These are phyloP conservation scores for Nicotiana noctiflora DNA, from an alignment of 257 asterid species.

Conservation along the genomic window DNA sequence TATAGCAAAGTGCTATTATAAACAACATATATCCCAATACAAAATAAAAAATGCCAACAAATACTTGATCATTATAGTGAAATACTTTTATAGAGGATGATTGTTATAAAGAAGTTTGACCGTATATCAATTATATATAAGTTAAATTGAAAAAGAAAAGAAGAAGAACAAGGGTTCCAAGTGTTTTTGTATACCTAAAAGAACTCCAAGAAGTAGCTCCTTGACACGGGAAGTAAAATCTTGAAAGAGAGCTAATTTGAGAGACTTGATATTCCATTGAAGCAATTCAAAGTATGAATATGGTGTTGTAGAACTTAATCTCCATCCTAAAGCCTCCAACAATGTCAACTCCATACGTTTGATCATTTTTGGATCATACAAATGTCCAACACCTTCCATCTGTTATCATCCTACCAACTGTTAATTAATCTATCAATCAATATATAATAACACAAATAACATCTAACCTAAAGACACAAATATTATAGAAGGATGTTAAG, in stretches of 20 bases:
- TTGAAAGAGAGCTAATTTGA: slow-evolving; percentile 17
- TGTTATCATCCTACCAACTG: not conserved
- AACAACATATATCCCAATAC: too few species aligned
- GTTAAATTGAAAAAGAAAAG: not conserved
- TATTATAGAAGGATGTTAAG: too few species aligned
- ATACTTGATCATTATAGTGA: too few species aligned
- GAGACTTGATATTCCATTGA: slow-evolving; percentile 7
- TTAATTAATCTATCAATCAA: not conserved
- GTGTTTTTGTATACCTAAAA: slow-evolving; percentile 37
- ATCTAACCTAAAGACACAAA: too few species aligned
- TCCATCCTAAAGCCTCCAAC: slow-evolving; percentile 50
- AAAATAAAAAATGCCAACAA: too few species aligned
- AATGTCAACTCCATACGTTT: slow-evolving; percentile 57
- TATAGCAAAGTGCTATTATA: too few species aligned
- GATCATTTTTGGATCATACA: slow-evolving; percentile 28
- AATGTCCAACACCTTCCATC: slow-evolving; percentile 39
- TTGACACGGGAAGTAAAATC: slow-evolving; percentile 24
- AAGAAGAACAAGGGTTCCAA: not conserved
- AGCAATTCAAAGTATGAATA: slow-evolving; percentile 44
- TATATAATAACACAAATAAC: not conserved
- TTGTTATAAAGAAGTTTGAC: too few species aligned
- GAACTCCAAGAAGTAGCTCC: slow-evolving; percentile 32
- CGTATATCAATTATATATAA: too few species aligned
- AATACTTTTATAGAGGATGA: too few species aligned
- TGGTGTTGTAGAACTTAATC: slow-evolving; percentile 42